Percentiles rank a stretch among this genome's conserved stretches.
phyloP scores from a whole-genome alignment of 1,284 basidiomycete species.

The Gomphus sp. region DNA sequence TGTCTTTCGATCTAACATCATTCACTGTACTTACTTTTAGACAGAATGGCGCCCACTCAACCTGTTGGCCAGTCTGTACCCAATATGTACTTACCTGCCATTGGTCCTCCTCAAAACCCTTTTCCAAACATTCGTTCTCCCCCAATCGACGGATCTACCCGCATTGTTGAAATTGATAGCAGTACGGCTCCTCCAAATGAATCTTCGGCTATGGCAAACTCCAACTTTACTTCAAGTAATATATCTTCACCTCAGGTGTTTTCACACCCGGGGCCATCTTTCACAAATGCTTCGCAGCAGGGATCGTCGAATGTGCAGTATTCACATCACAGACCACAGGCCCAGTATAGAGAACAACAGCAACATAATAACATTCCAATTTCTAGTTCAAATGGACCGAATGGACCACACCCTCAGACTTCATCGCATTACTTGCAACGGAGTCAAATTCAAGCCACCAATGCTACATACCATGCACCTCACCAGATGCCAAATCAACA shows the following conservation, averaged over 20 bases:
- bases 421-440: not conserved
- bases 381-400: not conserved
- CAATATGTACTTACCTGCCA: not conserved
- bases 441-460: not conserved
- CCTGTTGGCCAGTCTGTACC: not conserved
- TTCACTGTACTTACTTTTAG: not conserved
- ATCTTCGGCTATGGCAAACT: not conserved
- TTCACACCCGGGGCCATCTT: not conserved
- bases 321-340: not conserved
- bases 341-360: not conserved
- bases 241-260: not conserved
- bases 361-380: not conserved
- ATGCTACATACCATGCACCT: not conserved
- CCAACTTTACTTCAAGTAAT: not conserved
- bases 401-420: not conserved
- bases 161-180: conserved; percentile 2
- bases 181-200: not conserved
- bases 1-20: not conserved
- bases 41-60: not conserved
- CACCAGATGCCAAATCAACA: not conserved
- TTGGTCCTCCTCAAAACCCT: not conserved
- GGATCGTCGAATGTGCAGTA: not conserved
- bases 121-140: not conserved
- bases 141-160: not conserved
- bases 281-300: not conserved